Percentiles rank a stretch among this genome's conserved stretches.
These are phyloP conservation scores for Ceratobasidium sp. DNA, from an alignment of 1,284 basidiomycete species.

Conservation along the genomic window DNA sequence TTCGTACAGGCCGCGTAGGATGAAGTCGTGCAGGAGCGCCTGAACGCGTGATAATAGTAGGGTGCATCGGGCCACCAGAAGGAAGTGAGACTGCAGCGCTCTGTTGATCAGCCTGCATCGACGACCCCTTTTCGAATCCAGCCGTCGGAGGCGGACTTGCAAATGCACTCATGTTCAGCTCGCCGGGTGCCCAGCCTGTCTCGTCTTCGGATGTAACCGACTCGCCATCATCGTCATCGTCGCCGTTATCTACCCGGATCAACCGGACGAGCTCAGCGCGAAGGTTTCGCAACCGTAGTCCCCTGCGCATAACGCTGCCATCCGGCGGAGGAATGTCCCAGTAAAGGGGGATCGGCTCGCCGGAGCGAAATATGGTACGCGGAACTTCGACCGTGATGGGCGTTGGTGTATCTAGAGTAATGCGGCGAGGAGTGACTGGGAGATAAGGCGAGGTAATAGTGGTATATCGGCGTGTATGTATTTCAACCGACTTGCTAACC, in stretches of 20 bases:
- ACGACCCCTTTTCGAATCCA: slow-evolving; percentile 23
- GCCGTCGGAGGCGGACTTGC: slow-evolving; percentile 11
- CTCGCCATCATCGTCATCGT: slow-evolving; percentile 44
- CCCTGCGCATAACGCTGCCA: slow-evolving; percentile 66
- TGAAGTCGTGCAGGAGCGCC: slow-evolving; percentile 82
- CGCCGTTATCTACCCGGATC: slow-evolving; percentile 43
- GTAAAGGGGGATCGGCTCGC: slow-evolving; percentile 76
- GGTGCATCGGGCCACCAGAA: slow-evolving; percentile 36
- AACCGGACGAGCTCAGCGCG: slow-evolving; percentile 70
- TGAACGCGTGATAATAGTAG: slow-evolving; percentile 65
- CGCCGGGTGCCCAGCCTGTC: slow-evolving; percentile 21
- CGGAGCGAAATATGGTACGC: slow-evolving; percentile 67
- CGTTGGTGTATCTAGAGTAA: slow-evolving; percentile 65
- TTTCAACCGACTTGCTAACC: slow-evolving; percentile 62
- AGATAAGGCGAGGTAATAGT: slow-evolving; percentile 62
- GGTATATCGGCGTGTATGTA: slow-evolving; percentile 75
- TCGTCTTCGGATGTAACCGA: slow-evolving; percentile 35
- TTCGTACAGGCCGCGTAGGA: slow-evolving; percentile 64
- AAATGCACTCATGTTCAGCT: slow-evolving; percentile 23
- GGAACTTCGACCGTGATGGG: slow-evolving; percentile 71
- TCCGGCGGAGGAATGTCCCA: slow-evolving; percentile 74
- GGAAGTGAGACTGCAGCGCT: slow-evolving; percentile 19
- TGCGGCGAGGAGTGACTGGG: slow-evolving; percentile 63
- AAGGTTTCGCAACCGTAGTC: slow-evolving; percentile 73
- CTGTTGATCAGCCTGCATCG: slow-evolving; percentile 18